phyloP scores from a whole-genome alignment of 768 basidiomycete species.

The Termitomyces sp. region DNA sequence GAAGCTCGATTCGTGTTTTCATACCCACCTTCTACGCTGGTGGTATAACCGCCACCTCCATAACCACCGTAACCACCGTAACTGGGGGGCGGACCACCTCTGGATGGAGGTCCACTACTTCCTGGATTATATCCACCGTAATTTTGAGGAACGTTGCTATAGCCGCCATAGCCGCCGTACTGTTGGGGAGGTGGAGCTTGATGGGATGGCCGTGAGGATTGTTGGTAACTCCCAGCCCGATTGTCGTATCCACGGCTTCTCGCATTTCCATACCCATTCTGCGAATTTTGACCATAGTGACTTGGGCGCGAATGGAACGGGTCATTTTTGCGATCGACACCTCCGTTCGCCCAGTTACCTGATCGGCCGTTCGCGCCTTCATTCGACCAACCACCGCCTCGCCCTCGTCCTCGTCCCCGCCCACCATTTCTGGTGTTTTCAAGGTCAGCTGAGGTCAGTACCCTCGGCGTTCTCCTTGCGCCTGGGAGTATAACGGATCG shows the following conservation, averaged over 20 bases:
- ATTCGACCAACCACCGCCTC: slow-evolving; percentile 31
- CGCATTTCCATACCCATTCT: slow-evolving; percentile 23
- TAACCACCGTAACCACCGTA: slow-evolving; percentile 22
- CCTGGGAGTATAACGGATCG: slow-evolving; percentile 79
- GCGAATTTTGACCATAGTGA: slow-evolving; percentile 26
- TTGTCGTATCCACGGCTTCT: slow-evolving; percentile 25
- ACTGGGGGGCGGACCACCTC: slow-evolving; percentile 2
- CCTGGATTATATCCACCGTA: slow-evolving; percentile 26
- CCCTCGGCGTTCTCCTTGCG: slow-evolving; percentile 48
- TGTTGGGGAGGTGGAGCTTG: slow-evolving; percentile 23
- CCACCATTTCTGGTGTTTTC: slow-evolving; percentile 61
- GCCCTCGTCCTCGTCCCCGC: slow-evolving; percentile 40
- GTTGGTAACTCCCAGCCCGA: slow-evolving; percentile 30
- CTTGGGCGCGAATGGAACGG: slow-evolving; percentile 42
- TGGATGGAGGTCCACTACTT: slow-evolving; percentile 21
- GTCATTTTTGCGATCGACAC: slow-evolving; percentile 37
- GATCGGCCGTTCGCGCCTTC: slow-evolving; percentile 11
- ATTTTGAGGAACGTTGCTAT: slow-evolving; percentile 14
- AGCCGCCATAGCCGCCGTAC: slow-evolving; percentile 28
- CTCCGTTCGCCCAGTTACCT: slow-evolving; percentile 24
- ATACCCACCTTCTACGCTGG: slow-evolving; percentile 17
- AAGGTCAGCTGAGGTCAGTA: slow-evolving; percentile 66
- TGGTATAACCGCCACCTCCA: slow-evolving; percentile 17
- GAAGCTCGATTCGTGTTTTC: slow-evolving; percentile 24
- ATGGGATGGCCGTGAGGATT: slow-evolving; percentile 28